These are phyloP conservation scores for Venturia aucupariae DNA, from an alignment of 2,329 filamentous ascomycete genomes.

Conservation along the genomic window DNA sequence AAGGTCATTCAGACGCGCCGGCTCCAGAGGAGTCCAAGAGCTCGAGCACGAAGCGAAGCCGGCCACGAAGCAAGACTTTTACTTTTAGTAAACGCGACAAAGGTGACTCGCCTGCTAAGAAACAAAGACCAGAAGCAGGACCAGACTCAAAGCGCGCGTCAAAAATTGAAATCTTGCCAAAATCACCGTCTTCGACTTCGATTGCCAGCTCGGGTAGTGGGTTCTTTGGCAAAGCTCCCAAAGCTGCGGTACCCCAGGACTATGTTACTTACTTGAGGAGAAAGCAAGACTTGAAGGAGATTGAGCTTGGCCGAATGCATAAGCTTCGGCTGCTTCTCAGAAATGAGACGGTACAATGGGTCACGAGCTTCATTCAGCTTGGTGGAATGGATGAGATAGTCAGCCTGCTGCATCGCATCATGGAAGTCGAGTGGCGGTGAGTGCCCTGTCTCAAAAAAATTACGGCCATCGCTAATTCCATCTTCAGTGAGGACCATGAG, in stretches of 20 bases:
- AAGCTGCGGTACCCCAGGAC: conserved; percentile 65
- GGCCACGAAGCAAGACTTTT: conserved; percentile 65
- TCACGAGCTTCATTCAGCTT: conserved; percentile 79
- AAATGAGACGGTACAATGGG: conserved; percentile 95
- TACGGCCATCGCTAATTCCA: conserved; percentile 21
- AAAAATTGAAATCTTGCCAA: conserved; percentile 34
- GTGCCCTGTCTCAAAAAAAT: conserved; percentile 15
- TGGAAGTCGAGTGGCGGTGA: conserved; percentile 92
- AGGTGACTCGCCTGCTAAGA: conserved; percentile 58
- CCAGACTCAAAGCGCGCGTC: conserved; percentile 3
- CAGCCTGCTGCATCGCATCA: conserved; percentile 76
- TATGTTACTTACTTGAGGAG: conserved; percentile 81
- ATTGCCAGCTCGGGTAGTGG: conserved; percentile 38
- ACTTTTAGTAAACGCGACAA: conserved; percentile 62
- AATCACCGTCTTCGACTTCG: conserved; percentile 46
- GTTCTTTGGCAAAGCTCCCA: conserved; percentile 59
- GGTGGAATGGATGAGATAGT: conserved; percentile 92
- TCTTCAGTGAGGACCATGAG: conserved; percentile 78
- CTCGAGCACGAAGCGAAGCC: conserved; percentile 31
- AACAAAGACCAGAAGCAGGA: conserved; percentile 51
- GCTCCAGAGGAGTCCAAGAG: conserved; percentile 24
- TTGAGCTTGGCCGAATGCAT: conserved; percentile 92
- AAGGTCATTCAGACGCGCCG: background rate
- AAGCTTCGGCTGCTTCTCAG: conserved; percentile 81
- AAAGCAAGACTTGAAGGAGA: conserved; percentile 67